Percentiles rank a stretch among this genome's conserved stretches.
Conservation (phyloP, 441 rosid species). For the Pelargonium myrrhifolium region DNA sequence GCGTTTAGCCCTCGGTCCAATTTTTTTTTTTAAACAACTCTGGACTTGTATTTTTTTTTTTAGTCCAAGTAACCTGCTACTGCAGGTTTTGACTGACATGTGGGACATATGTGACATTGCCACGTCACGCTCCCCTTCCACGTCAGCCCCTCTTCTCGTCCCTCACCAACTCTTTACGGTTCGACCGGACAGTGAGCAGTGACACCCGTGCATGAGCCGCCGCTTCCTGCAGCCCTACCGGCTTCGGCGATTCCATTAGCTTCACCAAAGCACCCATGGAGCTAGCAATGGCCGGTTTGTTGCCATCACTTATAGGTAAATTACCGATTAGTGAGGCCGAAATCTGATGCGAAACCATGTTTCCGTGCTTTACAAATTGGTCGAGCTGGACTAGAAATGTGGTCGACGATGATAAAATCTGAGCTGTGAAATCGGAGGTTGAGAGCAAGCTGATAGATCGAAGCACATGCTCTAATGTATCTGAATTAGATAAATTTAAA, state of each 20-base stretch:
- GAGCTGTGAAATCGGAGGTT: constrained; percentile 25
- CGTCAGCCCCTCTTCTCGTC: constrained; percentile 87
- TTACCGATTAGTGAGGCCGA: constrained; percentile 45
- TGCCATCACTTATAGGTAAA: constrained; percentile 50
- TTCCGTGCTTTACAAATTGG: constrained; percentile 54
- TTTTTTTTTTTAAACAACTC: too few relatives aligned
- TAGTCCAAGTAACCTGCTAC: too few relatives aligned
- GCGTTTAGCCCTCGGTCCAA: too few relatives aligned
- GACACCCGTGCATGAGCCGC: constrained; percentile 45
- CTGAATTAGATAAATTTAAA: constrained; percentile 37
- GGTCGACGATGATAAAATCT: constrained; percentile 53
- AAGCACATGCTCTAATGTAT: constrained; percentile 39
- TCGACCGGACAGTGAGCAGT: constrained; percentile 47
- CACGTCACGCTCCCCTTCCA: too few relatives aligned
- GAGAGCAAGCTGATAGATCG: constrained; percentile 44
- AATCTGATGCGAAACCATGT: constrained; percentile 39
- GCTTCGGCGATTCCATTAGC: constrained; percentile 64
- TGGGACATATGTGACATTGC: too few relatives aligned
- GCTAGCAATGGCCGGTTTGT: constrained; percentile 57
- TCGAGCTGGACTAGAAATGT: constrained; percentile 44
- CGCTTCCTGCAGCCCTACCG: constrained; percentile 64
- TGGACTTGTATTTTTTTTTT: too few relatives aligned
- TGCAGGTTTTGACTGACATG: too few relatives aligned
- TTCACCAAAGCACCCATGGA: constrained; percentile 46
- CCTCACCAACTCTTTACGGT: constrained; percentile 50